Evolutionary conservation across 1,284 basidiomycete species (phyloP), one percentile per base, ranked within the genome.

Genomic region (Cutaneotrichosporon mucoides): DNA sequence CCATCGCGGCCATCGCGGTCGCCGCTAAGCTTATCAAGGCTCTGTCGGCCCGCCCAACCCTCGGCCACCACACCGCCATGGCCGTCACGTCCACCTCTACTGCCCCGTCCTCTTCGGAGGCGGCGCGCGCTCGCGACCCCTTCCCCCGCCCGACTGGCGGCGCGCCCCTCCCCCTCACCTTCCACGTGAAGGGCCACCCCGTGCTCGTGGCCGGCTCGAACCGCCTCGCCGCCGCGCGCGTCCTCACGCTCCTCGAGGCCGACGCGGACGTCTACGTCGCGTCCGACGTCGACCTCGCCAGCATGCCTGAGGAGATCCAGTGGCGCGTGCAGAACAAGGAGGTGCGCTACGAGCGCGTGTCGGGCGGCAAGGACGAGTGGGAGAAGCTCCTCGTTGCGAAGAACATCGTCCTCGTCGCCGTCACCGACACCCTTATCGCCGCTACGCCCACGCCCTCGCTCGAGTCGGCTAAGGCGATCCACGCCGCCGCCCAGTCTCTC

Each of bases 201-300:
- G 82, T 85, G 15, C 78, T 96, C 40, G 82, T 97, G 48, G 71
- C 95, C 40, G 92, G 93, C 2, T 84, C 87, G 2, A 85, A 87
- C 38, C 71, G 83, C 11, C 83, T 96, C 1, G 91, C 92, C 0
- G 90, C 92, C 0, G 84, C 85, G 33, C 84, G 93, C 41, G 87
- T 88, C 5, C 89, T 89, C 68, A 81, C 88, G 2, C 86, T 90
- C 4, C 82, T 95, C 45, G 91, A 95, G 73, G 88, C 92, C 0
- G 88, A 88, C 58, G 87, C 89, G 1, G 70, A 73, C 10, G 92
- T 95, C 36, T 76, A 88, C 36, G 79, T 96, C 34, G 73, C 90
- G 3, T 80, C 70, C 2, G 82, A 83, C 6, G 34, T 34, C 7
- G 46, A 57, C 0, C 7, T 69, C 41, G 49, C 78, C 0, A 65